Percentiles rank a stretch among this genome's conserved stretches.
These are phyloP conservation scores for Leccinellum rugosiceps DNA, from an alignment of 768 basidiomycete genomes.

Conservation along the genomic window DNA sequence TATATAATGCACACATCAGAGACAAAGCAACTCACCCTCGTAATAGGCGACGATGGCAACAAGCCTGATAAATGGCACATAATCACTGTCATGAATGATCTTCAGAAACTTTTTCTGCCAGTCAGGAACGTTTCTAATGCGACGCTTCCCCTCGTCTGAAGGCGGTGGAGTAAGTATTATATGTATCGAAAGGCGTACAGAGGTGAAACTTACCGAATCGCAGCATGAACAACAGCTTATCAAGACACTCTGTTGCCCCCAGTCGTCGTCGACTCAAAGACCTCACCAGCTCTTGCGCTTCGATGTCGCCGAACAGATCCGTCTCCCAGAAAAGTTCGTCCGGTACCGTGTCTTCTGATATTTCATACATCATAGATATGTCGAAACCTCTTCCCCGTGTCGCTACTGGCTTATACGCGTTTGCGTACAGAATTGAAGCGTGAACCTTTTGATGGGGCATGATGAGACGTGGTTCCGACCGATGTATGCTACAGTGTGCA, in stretches of 20 bases:
- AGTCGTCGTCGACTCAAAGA: constrained; percentile 3
- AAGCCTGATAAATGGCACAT: constrained; percentile 15
- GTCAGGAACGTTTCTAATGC: constrained; percentile 10
- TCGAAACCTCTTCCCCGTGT: neutral
- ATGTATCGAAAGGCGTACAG: neutral
- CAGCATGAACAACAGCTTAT: constrained; percentile 14
- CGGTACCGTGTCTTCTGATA: neutral
- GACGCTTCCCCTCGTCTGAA: constrained; percentile 19
- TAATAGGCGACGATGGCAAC: constrained; percentile 22
- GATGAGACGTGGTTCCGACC: constrained; percentile 11
- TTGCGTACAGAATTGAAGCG: neutral
- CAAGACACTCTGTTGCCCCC: constrained; percentile 9
- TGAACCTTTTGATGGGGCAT: neutral
- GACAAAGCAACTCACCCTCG: constrained; percentile 14
- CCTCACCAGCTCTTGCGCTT: constrained; percentile 1
- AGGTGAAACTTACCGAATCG: neutral
- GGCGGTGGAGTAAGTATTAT: neutral
- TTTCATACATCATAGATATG: neutral
- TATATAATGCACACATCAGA: neutral
- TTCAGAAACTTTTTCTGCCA: constrained; percentile 11
- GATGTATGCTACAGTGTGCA: constrained; percentile 1
- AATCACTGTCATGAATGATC: constrained; percentile 8
- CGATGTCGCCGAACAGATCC: constrained; percentile 7
- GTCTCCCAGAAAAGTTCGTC: constrained; percentile 9
- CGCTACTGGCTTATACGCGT: neutral